Evolutionary conservation across 2,329 filamentous ascomycete genomes (phyloP).

Genomic region (Clonostachys solani): DNA sequence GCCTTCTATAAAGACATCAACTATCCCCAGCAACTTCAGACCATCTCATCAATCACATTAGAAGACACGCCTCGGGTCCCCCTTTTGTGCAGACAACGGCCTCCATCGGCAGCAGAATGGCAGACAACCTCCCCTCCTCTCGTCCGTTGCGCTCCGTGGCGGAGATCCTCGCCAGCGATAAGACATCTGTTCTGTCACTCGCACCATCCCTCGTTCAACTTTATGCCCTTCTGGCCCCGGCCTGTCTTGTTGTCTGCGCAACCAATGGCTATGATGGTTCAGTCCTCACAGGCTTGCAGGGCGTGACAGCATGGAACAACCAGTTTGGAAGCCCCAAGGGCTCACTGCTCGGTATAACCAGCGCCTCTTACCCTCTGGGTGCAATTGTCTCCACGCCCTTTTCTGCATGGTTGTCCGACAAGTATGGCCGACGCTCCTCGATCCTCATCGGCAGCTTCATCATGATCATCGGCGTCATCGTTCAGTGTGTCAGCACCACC

Average conservation of each 20-base stretch:
- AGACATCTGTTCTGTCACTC: not conserved
- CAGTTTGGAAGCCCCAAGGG: not conserved
- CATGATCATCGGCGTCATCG: not conserved
- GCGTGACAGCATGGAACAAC: slow-evolving; percentile 26
- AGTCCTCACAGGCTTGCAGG: slow-evolving; percentile 41
- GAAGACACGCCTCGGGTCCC: too few relatives aligned
- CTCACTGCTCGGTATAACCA: slow-evolving; percentile 19
- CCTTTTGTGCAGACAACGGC: too few relatives aligned
- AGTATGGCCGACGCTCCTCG: slow-evolving; percentile 28
- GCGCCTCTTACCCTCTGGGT: slow-evolving; percentile 56
- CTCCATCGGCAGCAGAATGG: too few relatives aligned
- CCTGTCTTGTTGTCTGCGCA: slow-evolving; percentile 5
- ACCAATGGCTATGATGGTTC: slow-evolving; percentile 43
- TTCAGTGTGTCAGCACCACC: slow-evolving; percentile 12
- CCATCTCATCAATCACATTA: too few relatives aligned
- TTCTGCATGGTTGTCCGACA: slow-evolving; percentile 50
- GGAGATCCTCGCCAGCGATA: not conserved
- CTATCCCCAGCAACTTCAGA: too few relatives aligned
- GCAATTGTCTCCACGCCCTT: slow-evolving; percentile 54
- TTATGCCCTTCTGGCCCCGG: slow-evolving; percentile 16
- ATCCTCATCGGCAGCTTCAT: slow-evolving; percentile 18
- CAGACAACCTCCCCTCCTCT: too few relatives aligned
- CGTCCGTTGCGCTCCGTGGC: not conserved
- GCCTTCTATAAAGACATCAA: too few relatives aligned
- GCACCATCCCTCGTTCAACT: slow-evolving; percentile 4